These are phyloP conservation scores for Colletotrichum sidae DNA, from an alignment of 2,329 filamentous ascomycete genomes.

Conservation along the genomic window DNA sequence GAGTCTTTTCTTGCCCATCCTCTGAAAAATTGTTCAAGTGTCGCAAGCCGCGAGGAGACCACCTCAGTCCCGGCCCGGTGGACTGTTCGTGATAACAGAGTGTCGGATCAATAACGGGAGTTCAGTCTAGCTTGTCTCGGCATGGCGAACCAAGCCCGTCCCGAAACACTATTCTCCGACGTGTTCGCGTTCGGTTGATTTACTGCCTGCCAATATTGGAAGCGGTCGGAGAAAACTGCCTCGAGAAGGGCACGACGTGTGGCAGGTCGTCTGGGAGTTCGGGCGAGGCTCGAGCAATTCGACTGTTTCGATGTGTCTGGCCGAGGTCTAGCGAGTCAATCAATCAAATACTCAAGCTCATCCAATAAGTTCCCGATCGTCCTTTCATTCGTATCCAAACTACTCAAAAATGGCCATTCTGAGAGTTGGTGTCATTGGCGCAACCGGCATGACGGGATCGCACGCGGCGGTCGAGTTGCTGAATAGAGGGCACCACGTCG, in stretches of 20 bases:
- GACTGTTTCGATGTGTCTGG: background rate
- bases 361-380: too few relatives aligned
- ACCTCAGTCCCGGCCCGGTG: too few relatives aligned
- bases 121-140: constrained; percentile 23
- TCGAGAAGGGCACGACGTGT: constrained; percentile 13
- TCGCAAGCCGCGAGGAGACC: too few relatives aligned
- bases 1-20: too few relatives aligned
- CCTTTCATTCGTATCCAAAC: too few relatives aligned
- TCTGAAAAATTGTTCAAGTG: too few relatives aligned
- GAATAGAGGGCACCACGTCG: constrained; percentile 6
- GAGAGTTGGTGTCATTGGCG: constrained; percentile 12
- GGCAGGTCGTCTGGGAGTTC: constrained; percentile 17
- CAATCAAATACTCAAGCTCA: too few relatives aligned
- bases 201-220: too few relatives aligned
- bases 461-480: constrained; percentile 18
- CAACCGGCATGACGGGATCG: constrained; percentile 21
- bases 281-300: constrained; percentile 21
- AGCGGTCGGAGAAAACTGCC: too few relatives aligned
- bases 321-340: too few relatives aligned
- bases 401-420: background rate
- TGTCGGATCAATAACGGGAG: constrained; percentile 23
- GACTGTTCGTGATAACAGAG: background rate
- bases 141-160: constrained; percentile 11
- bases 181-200: too few relatives aligned
- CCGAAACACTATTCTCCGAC: constrained; percentile 16